Conservation (phyloP, 768 basidiomycete genomes). For the Neoboletus magnificus region DNA sequence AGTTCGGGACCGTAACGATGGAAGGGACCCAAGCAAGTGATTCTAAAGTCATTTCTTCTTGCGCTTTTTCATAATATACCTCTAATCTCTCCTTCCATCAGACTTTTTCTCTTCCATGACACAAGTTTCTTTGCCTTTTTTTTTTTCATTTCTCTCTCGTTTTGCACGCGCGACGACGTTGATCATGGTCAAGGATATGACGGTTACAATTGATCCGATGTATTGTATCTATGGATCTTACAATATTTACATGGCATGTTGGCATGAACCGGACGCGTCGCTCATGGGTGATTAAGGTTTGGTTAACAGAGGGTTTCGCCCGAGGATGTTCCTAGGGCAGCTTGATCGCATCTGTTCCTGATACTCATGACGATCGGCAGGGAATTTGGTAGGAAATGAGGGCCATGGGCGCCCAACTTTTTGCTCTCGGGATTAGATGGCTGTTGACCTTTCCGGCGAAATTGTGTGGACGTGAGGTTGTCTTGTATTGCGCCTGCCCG, state of each 20-base stretch:
- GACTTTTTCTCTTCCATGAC: neutral
- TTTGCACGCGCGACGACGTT: conserved; percentile 5
- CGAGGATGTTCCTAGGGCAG: too few species aligned
- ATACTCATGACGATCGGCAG: neutral
- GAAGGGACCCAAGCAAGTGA: neutral
- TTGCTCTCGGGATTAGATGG: too few species aligned
- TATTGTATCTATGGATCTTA: conserved; percentile 18
- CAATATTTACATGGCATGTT: conserved; percentile 14
- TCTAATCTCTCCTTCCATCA: neutral
- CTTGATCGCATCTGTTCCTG: too few species aligned
- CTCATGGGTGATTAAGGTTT: too few species aligned
- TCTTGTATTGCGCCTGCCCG: too few species aligned
- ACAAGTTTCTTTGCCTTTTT: too few species aligned
- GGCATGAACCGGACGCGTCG: neutral
- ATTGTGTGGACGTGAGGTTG: too few species aligned
- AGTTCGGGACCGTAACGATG: conserved; percentile 2
- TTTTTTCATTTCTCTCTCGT: neutral
- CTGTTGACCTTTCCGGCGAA: too few species aligned
- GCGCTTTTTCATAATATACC: neutral
- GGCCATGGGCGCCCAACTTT: neutral
- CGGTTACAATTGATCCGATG: neutral
- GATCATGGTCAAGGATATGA: conserved; percentile 3
- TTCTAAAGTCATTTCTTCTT: neutral
- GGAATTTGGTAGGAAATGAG: neutral
- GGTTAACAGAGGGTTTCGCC: too few species aligned